Conservation (phyloP, 2,329 filamentous ascomycete genomes). For the Fusarium tupiense region DNA sequence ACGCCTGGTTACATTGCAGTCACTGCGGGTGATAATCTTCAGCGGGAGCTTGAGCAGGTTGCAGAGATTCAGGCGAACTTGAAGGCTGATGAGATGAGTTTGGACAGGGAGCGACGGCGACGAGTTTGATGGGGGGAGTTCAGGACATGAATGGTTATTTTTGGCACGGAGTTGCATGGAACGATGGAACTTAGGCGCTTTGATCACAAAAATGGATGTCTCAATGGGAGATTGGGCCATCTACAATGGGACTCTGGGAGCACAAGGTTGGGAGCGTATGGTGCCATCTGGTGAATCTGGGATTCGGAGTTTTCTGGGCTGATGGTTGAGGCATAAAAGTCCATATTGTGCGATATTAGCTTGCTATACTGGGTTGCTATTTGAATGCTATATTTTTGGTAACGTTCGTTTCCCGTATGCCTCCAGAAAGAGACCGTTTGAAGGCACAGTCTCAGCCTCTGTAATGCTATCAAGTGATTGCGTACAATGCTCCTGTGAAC, state of each 20-base stretch:
- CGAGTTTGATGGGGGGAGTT: too few relatives aligned
- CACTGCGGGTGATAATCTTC: fast-evolving
- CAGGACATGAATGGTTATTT: not conserved
- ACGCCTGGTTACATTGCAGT: not conserved
- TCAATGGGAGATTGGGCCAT: fast-evolving
- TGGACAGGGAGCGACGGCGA: too few relatives aligned
- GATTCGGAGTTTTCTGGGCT: not conserved
- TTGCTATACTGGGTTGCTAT: not conserved
- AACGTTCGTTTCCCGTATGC: not conserved
- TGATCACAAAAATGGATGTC: fast-evolving
- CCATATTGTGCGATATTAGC: not conserved
- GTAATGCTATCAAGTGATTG: fast-evolving
- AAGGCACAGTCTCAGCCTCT: fast-evolving
- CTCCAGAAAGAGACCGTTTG: not conserved
- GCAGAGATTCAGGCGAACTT: not conserved
- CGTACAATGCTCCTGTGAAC: fast-evolving
- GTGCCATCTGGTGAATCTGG: too few relatives aligned
- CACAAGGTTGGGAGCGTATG: fast-evolving
- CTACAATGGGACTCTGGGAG: fast-evolving
- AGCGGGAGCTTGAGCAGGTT: fast-evolving
- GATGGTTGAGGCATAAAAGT: not conserved
- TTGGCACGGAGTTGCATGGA: too few relatives aligned
- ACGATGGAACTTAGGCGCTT: not conserved
- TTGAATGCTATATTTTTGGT: not conserved
- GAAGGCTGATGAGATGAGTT: too few relatives aligned